These are phyloP conservation scores for Ophiostoma perfectum DNA, from an alignment of 2,329 filamentous ascomycete genomes.

Conservation along the genomic window DNA sequence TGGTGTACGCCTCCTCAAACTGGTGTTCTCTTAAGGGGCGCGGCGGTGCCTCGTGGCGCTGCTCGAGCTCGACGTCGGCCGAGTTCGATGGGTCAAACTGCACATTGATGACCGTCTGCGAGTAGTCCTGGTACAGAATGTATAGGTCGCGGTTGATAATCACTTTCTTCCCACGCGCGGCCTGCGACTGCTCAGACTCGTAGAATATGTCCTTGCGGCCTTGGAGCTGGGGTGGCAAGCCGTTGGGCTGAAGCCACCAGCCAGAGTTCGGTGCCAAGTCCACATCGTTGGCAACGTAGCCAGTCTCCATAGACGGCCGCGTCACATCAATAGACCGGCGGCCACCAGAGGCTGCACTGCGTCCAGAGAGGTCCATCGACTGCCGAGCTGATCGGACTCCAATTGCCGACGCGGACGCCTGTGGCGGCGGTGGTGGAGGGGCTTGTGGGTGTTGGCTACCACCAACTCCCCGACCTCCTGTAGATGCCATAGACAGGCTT, in stretches of 20 bases:
- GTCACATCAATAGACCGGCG: slow-evolving; percentile 67
- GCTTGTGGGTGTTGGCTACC: slow-evolving; percentile 17
- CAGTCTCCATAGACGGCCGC: slow-evolving; percentile 69
- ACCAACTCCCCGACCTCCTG: slow-evolving; percentile 26
- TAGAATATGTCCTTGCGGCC: slow-evolving; percentile 75
- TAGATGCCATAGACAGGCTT: slow-evolving; percentile 17
- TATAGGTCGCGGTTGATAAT: slow-evolving; percentile 74
- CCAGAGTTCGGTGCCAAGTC: slow-evolving; percentile 67
- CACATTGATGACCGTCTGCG: slow-evolving; percentile 81
- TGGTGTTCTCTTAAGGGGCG: slow-evolving; percentile 82
- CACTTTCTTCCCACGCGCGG: slow-evolving; percentile 63
- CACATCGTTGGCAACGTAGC: slow-evolving; percentile 81
- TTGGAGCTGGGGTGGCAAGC: slow-evolving; percentile 75
- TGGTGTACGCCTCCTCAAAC: slow-evolving; percentile 77
- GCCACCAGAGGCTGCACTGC: slow-evolving; percentile 34
- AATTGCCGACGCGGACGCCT: not conserved
- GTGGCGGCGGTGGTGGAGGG: slow-evolving; percentile 38
- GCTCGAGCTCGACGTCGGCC: slow-evolving; percentile 68
- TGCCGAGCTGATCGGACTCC: slow-evolving; percentile 43
- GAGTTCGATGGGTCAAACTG: slow-evolving; percentile 71
- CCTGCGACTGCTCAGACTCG: slow-evolving; percentile 72
- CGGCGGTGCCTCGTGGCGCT: slow-evolving; percentile 81
- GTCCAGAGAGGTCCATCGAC: slow-evolving; percentile 59
- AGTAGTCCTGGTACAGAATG: slow-evolving; percentile 92
- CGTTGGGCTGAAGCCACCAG: slow-evolving; percentile 84